Percentiles rank a stretch among this genome's conserved stretches.
Evolutionary conservation across 1,284 basidiomycete genomes (phyloP).

Genomic region (Lignosus rhinocerotis): DNA sequence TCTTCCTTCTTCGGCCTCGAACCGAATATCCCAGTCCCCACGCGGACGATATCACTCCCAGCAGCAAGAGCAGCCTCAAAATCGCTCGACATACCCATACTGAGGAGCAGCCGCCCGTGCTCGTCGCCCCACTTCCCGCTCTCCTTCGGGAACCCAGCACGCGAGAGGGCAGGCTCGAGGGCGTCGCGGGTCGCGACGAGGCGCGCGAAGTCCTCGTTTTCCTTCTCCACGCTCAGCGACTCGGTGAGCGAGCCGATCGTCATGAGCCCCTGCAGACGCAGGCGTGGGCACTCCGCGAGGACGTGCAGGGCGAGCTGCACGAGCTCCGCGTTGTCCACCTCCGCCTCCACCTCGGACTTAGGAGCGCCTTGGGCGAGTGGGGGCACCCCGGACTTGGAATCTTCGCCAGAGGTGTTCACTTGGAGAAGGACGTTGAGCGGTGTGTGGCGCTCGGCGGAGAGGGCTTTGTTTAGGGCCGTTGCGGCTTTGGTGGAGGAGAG

Average conservation of each 20-base stretch:
- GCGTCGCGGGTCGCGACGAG: slow-evolving; percentile 65
- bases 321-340: slow-evolving; percentile 46
- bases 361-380: slow-evolving; percentile 43
- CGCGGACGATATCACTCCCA: slow-evolving; percentile 87
- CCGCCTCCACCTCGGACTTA: slow-evolving; percentile 3
- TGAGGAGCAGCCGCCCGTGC: slow-evolving; percentile 69
- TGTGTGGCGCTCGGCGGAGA: slow-evolving; percentile 50
- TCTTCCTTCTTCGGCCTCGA: slow-evolving; percentile 54
- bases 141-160: slow-evolving; percentile 26
- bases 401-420: slow-evolving; percentile 94
- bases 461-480: slow-evolving; percentile 77
- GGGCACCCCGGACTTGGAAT: slow-evolving; percentile 83
- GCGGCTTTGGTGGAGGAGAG: slow-evolving; percentile 88
- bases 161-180: slow-evolving; percentile 51
- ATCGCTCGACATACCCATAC: slow-evolving; percentile 99
- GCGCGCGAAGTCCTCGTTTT: slow-evolving; percentile 83
- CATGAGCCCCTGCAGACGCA: slow-evolving; percentile 89
- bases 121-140: slow-evolving; percentile 48
- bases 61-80: slow-evolving; percentile 85
- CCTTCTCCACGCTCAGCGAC: slow-evolving; percentile 59
- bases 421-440: slow-evolving; percentile 84
- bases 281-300: slow-evolving; percentile 68
- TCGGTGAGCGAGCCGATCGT: slow-evolving; percentile 88
- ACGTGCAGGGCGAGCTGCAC: slow-evolving; percentile 73
- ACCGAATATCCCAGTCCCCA: slow-evolving; percentile 93